Evolutionary conservation across 192 early-diverging fungal genomes (phyloP).

Genomic region (Mortierella claussenii): DNA sequence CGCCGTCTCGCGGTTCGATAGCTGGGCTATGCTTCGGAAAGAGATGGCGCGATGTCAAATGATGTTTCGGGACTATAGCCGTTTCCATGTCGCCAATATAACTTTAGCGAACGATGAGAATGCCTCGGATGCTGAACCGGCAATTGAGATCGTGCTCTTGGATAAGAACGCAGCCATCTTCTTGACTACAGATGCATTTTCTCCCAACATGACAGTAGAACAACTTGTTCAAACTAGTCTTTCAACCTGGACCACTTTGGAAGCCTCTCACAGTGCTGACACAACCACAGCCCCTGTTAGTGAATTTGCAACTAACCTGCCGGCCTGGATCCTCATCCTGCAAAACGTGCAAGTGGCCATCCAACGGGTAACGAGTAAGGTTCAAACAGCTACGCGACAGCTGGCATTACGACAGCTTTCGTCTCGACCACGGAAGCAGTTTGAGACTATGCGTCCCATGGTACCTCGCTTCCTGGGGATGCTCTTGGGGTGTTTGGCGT

Average conservation of each 20-base stretch:
- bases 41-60: constrained; percentile 11
- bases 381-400: constrained; percentile 13
- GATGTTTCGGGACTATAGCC: neutral
- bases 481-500: constrained; percentile 17
- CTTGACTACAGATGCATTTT: neutral
- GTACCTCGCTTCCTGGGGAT: constrained; percentile 32
- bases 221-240: neutral
- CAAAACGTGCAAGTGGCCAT: constrained; percentile 17
- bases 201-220: neutral
- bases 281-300: no score
- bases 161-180: constrained; percentile 2
- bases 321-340: constrained; percentile 34
- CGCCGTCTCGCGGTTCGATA: constrained; percentile 25
- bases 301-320: constrained; percentile 25
- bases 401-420: constrained; percentile 21
- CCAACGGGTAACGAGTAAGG: constrained; percentile 23
- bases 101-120: no score
- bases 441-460: constrained; percentile 21
- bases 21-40: constrained; percentile 12
- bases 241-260: neutral
- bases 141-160: neutral
- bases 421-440: constrained; percentile 36
- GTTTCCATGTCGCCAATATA: no score
- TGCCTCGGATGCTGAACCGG: neutral
- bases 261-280: neutral